Percentiles rank a stretch among this genome's conserved stretches.
Conservation (phyloP, 352 stramenopile genomes). For the Pythium phragmiticola region DNA sequence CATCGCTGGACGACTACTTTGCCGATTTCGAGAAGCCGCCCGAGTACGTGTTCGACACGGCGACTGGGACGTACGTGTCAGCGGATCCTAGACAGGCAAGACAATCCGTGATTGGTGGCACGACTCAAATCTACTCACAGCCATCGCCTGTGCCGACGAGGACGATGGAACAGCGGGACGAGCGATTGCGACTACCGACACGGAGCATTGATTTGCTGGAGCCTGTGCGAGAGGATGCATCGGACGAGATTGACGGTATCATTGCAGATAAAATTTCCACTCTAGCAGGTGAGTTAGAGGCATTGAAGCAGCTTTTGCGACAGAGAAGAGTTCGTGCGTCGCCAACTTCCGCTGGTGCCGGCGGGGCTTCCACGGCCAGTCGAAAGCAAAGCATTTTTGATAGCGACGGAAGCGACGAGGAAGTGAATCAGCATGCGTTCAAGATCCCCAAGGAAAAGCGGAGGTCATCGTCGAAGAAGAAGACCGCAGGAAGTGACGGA, state of each 20-base stretch:
- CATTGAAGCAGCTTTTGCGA: constrained; percentile 66
- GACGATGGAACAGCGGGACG: constrained; percentile 1
- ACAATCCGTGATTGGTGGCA: background rate
- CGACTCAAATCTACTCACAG: background rate
- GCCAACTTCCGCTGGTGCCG: constrained; percentile 3
- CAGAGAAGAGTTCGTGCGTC: constrained; percentile 25
- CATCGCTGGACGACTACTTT: constrained; percentile 73
- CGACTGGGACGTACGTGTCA: constrained; percentile 55
- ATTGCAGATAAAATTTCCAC: constrained; percentile 84
- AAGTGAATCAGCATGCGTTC: constrained; percentile 19
- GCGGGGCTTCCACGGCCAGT: background rate
- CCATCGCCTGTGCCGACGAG: background rate
- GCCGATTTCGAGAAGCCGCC: constrained; percentile 71
- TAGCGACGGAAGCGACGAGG: constrained; percentile 51
- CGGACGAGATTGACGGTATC: constrained; percentile 50
- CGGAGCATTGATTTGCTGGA: constrained; percentile 1
- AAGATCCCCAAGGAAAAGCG: constrained; percentile 13
- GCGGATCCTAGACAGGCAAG: constrained; percentile 1
- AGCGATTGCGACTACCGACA: constrained; percentile 3
- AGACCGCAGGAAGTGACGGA: constrained; percentile 12
- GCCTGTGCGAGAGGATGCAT: constrained; percentile 26
- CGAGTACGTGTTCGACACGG: constrained; percentile 75
- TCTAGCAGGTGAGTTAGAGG: constrained; percentile 60
- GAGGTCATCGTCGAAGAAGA: constrained; percentile 13
- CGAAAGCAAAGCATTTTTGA: constrained; percentile 80